phyloP scores from a whole-genome alignment of 2,329 filamentous ascomycete species.

The Trichoderma sp. region DNA sequence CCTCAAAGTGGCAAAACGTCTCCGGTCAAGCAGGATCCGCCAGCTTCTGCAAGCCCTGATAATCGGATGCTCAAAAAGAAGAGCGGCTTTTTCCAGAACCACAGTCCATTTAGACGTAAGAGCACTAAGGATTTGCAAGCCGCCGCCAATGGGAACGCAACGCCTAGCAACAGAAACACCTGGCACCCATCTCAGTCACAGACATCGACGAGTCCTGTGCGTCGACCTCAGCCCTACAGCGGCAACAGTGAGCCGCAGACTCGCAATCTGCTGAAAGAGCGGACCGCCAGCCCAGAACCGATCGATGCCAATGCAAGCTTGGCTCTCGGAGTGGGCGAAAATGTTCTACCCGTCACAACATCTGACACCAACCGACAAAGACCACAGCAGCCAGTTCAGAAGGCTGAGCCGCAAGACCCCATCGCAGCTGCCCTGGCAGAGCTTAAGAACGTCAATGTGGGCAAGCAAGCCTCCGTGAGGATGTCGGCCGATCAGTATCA shows the following conservation, averaged over 20 bases:
- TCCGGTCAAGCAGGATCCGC: constrained; percentile 65
- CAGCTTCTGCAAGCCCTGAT: constrained; percentile 55
- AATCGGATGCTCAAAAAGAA: constrained; percentile 69
- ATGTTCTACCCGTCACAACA: constrained; percentile 89
- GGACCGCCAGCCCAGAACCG: constrained; percentile 71
- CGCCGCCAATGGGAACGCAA: constrained; percentile 29
- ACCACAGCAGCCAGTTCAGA: constrained; percentile 37
- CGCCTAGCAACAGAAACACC: constrained; percentile 53
- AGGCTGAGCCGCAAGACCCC: constrained; percentile 71
- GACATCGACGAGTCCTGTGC: constrained; percentile 34
- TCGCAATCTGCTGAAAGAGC: constrained; percentile 43
- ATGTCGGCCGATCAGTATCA: constrained; percentile 95
- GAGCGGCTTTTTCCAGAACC: constrained; percentile 90
- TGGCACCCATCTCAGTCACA: constrained; percentile 51
- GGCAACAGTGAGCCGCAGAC: constrained; percentile 37
- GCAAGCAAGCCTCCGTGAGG: constrained; percentile 77
- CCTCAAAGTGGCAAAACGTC: constrained; percentile 72
- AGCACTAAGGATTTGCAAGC: constrained; percentile 71
- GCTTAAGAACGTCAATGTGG: constrained; percentile 75
- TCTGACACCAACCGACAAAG: constrained; percentile 59
- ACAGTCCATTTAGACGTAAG: constrained; percentile 90
- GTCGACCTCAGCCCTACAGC: constrained; percentile 42
- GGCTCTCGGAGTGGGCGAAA: constrained; percentile 91
- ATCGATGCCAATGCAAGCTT: constrained; percentile 91
- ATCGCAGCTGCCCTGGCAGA: constrained; percentile 92